A percentile compares a stretch with the other conserved stretches of the same genome.
These are phyloP conservation scores for Neoconidiobolus thromboides DNA, from an alignment of 371 early-diverging fungal species.

Conservation along the genomic window DNA sequence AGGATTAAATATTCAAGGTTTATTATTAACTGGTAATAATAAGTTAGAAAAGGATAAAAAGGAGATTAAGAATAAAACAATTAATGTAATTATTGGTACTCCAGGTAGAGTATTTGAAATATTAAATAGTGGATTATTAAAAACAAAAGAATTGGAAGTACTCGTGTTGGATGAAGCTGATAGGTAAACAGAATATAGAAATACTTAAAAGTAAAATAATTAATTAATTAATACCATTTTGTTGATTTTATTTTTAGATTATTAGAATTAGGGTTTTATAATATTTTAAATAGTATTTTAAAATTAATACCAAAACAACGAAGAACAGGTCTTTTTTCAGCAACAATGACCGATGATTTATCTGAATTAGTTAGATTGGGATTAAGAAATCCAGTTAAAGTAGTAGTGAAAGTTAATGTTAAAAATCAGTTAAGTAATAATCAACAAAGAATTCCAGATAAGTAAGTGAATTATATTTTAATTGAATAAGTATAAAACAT, in stretches of 20 bases:
- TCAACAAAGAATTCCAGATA: conserved; percentile 42
- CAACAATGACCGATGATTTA: conserved; percentile 91
- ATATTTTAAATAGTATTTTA: conserved; percentile 59
- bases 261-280: conserved; percentile 87
- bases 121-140: conserved; percentile 37
- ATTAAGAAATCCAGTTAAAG: conserved; percentile 75
- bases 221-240: conserved; percentile 40
- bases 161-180: conserved; percentile 40
- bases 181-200: conserved; percentile 64
- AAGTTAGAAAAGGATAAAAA: background rate
- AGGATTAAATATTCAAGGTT: conserved; percentile 12
- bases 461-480: conserved; percentile 13
- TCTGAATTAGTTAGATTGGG: conserved; percentile 70
- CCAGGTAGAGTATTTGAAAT: conserved; percentile 51
- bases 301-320: conserved; percentile 74
- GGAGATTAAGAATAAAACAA: background rate
- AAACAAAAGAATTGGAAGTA: conserved; percentile 84
- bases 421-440: conserved; percentile 18
- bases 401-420: conserved; percentile 68
- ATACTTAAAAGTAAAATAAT: conserved; percentile 83
- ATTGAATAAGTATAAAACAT: background rate
- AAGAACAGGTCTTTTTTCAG: conserved; percentile 93
- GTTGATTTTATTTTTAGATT: conserved; percentile 21
- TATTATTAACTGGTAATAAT: conserved; percentile 10
- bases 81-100: conserved; percentile 13